Evolutionary conservation across 177 flowering plant genomes (phyloP).

Genomic region (Vitis hybrid): DNA sequence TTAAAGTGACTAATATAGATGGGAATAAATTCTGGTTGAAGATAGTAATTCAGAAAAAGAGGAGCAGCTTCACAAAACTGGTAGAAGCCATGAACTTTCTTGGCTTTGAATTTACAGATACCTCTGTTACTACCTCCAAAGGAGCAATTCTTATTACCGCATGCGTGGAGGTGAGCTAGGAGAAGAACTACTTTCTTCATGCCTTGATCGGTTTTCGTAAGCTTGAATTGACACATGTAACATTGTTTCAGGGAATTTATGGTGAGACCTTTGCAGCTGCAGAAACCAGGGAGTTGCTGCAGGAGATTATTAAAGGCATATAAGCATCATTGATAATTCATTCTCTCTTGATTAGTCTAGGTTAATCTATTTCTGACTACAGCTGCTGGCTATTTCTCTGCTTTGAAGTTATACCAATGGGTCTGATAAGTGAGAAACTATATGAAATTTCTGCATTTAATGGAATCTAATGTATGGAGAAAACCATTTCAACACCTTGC

Average conservation of each 20-base stretch:
- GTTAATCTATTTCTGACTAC: no score
- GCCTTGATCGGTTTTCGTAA: no score
- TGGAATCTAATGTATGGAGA: no score
- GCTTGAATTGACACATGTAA: background rate
- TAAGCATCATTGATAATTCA: conserved; percentile 4
- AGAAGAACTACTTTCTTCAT: background rate
- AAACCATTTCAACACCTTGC: no score
- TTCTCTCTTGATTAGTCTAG: no score
- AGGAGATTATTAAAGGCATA: conserved; percentile 27
- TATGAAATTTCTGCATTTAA: no score
- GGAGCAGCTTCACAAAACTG: conserved; percentile 45
- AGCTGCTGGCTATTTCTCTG: no score
- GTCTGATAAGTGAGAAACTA: no score
- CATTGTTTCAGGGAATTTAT: conserved; percentile 29
- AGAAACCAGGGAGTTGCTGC: conserved; percentile 26
- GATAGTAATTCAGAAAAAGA: conserved; percentile 44
- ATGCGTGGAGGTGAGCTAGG: conserved; percentile 43
- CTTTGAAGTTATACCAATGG: no score
- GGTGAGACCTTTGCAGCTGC: conserved; percentile 19
- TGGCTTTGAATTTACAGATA: conserved; percentile 58
- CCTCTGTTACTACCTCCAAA: conserved; percentile 41
- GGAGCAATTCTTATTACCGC: conserved; percentile 52
- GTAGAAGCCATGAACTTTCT: conserved; percentile 45
- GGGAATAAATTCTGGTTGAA: conserved; percentile 52
- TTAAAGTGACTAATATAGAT: conserved; percentile 34